Evolutionary conservation across 2,329 filamentous ascomycete species (phyloP), one percentile per base, ranked within the genome.

Genomic region (Ramularia collo-cygni): DNA sequence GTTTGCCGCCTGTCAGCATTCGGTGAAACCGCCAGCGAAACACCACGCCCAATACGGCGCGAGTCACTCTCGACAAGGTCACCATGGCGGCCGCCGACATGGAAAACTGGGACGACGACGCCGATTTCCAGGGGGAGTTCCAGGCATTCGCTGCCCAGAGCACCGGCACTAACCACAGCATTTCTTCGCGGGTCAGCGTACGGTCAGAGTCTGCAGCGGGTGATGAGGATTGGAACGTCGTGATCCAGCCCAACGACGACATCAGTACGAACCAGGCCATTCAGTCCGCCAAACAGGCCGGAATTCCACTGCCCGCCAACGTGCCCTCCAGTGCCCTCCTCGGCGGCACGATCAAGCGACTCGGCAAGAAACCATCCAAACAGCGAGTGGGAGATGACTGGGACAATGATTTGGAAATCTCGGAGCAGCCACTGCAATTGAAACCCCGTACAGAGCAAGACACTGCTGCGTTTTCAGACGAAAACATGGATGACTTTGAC

Each of bases 291-390:
- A 84, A 87, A 57, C 81, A 80, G 60, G 89, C 88, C 17, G 92
- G 92, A 52, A 95, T 98, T 49, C 90, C 92, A 5, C 78, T 96
- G 40, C 92, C 92, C 18, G 71, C 77, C 37, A 89, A 89, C 59
- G 79, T 96, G 21, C 88, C 90, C 1, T 79, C 85, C 19, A 95
- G 90, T 14, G 92, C 92, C 19, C 70, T 98, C 29, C 77, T 92
- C 61, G 90, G 90, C 38, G 92, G 92, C 37, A 90, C 88, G 8
- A 96, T 96, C 59, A 94, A 93, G 67, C 76, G 89, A 52, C 72
- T 96, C 24, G 89, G 89, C 9, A 72, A 69, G 60, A 66, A 67
- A 50, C 64, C 64, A 40, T 66, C 66, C 42, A 50, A 54, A 40
- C 62, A 61, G 49, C 67, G 65, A 43, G 57, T 71, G 26, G 65